These are phyloP conservation scores for Saturnispora besseyi DNA, from an alignment of 805 yeast genomes.

Conservation along the genomic window DNA sequence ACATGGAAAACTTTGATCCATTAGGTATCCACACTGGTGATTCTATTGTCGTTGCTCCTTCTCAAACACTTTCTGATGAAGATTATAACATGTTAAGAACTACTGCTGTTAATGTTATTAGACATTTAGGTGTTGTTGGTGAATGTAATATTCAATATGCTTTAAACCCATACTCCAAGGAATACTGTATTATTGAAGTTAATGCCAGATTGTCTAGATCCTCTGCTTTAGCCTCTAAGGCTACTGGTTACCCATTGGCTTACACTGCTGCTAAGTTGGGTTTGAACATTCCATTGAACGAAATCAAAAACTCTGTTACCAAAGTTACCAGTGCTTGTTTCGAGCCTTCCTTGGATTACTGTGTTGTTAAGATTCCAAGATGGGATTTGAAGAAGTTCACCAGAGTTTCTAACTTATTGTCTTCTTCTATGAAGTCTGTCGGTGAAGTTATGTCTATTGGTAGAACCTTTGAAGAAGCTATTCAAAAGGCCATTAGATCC, in stretches of 20 bases:
- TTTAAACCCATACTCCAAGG: constrained; percentile 89
- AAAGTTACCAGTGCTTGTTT: constrained; percentile 93
- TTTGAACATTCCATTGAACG: constrained; percentile 88
- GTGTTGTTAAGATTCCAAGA: constrained; percentile 95
- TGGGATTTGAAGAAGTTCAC: constrained; percentile 97
- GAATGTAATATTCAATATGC: constrained; percentile 98
- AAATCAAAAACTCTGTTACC: constrained; percentile 92
- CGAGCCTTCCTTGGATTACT: constrained; percentile 94
- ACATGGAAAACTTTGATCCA: constrained; percentile 98
- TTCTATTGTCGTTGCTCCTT: constrained; percentile 97
- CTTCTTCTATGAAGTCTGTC: constrained; percentile 96
- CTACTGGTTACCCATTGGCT: constrained; percentile 97
- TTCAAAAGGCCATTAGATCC: constrained; percentile 94
- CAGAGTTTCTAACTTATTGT: constrained; percentile 88
- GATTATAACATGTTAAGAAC: constrained; percentile 97
- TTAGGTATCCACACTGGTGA: constrained; percentile 98
- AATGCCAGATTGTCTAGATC: constrained; percentile 96
- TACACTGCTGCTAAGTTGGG: constrained; percentile 98
- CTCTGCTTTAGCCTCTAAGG: constrained; percentile 96
- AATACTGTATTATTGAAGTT: constrained; percentile 94
- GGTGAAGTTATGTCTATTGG: constrained; percentile 99
- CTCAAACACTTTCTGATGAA: constrained; percentile 93
- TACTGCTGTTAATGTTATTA: constrained; percentile 94
- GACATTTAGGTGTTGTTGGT: constrained; percentile 98
- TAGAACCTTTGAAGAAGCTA: constrained; percentile 94